Base-by-base conservation (phyloP, 352 stramenopile species). In the Phytophthora sojae region DNA sequence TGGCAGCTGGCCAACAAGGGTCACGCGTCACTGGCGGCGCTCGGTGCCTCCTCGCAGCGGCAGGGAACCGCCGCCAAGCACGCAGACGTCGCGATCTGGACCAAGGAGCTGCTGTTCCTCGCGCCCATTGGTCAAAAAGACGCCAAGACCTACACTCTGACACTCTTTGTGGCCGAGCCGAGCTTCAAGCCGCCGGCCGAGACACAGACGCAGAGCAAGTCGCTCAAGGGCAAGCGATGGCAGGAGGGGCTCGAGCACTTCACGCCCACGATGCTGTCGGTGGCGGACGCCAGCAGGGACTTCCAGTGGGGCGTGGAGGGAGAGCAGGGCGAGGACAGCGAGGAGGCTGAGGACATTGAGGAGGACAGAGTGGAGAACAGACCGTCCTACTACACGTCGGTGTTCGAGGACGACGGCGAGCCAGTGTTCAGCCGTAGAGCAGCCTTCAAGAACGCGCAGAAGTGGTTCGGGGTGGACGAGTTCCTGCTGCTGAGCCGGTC, bases 381-480 rank as follows among this genome's bases (percentile, higher is more conserved):
- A 39, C 12, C 42, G 17, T 61, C 60, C 2, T 53, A 56, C 53
- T 69, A 74, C 44, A 53, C 72, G 30, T 70, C 67, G 7, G 32
- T 68, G 44, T 69, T 67, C 51, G 57, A 70, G 15, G 71, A 69
- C 17, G 67, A 80, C 2, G 64, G 71, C 29, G 65, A 73, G 9
- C 53, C 45, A 1, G 53, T 71, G 8, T 73, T 84, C 30, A 80
- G 57, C 19, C 59, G 66, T 2, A 75, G 66, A n/a, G 61, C 39
- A 26, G 67, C 80, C 25, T 77, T 85, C 15, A 61, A 76, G 37
- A 79, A 83, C 12, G 81, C 83, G 21, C 75, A 85, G 4, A 82
- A 80, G 51, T 95, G 82, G 84, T 91, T 95, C 65, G 86, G 86
- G 23, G 77, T 92, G 29, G 81, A 92, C 68, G 81, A 89, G 54